Evolutionary conservation across 2,329 filamentous ascomycete species (phyloP).

Genomic region (Trichoderma citrinoviride): DNA sequence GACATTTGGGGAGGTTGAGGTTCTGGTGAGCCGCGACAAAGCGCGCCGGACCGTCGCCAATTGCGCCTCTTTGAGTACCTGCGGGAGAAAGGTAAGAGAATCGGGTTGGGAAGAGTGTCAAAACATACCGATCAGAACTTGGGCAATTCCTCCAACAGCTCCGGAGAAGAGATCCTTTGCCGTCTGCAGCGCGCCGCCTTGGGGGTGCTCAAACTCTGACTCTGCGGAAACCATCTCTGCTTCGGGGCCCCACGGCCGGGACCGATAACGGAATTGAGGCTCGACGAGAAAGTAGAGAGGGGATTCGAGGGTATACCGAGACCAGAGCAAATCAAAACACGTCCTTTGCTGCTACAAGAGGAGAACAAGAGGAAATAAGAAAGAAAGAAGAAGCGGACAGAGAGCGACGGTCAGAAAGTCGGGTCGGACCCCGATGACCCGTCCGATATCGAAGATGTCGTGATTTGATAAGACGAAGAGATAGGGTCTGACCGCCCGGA

Average conservation of each 20-base stretch:
- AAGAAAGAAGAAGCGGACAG: neutral
- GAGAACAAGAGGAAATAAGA: neutral
- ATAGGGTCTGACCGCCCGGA: neutral
- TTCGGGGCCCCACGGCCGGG: neutral
- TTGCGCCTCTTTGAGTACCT: neutral
- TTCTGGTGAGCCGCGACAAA: slow-evolving; percentile 1
- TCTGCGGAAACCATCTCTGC: slow-evolving; percentile 31
- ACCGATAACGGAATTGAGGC: neutral
- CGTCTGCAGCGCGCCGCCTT: slow-evolving; percentile 53
- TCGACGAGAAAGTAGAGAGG: neutral
- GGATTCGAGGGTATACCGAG: too few relatives aligned
- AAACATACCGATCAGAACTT: slow-evolving; percentile 79
- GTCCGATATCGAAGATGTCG: slow-evolving; percentile 27
- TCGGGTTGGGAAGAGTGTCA: neutral
- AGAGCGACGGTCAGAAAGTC: neutral
- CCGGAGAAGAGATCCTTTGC: slow-evolving; percentile 90
- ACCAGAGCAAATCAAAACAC: too few relatives aligned
- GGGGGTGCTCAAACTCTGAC: slow-evolving; percentile 37
- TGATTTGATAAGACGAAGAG: slow-evolving; percentile 21
- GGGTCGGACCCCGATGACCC: slow-evolving; percentile 23
- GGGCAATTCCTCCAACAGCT: slow-evolving; percentile 86
- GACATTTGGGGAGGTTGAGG: neutral
- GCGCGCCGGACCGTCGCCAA: slow-evolving; percentile 16
- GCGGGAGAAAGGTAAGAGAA: neutral
- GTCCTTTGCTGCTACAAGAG: neutral